Percentiles rank a stretch among this genome's conserved stretches.
phyloP scores from a whole-genome alignment of 164 flowering plant genomes.

The Macadamia integrifolia region DNA sequence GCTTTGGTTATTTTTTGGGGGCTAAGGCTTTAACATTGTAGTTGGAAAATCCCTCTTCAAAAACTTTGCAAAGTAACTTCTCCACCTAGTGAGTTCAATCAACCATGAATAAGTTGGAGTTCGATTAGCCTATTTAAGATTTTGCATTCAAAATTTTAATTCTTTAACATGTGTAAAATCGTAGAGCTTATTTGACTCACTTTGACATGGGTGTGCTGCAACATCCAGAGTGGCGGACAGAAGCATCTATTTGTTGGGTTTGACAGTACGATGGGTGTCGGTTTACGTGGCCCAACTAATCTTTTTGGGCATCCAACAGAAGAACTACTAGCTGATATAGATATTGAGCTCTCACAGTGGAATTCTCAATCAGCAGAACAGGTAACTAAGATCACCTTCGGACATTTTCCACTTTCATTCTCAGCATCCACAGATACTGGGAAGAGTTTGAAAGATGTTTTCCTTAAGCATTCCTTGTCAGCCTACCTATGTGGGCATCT shows the following conservation, averaged over 20 bases:
- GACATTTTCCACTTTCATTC: constrained; percentile 94
- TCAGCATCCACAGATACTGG: constrained; percentile 61
- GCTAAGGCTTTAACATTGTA: no score
- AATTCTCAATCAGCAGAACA: constrained; percentile 40
- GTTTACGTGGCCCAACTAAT: constrained; percentile 90
- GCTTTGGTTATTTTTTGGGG: no score
- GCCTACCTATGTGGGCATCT: constrained; percentile 97
- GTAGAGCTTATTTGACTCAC: no score
- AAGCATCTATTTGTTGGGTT: constrained; percentile 85
- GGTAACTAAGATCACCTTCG: constrained; percentile 74
- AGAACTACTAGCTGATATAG: constrained; percentile 51
- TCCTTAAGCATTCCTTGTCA: constrained; percentile 72
- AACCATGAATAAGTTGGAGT: no score
- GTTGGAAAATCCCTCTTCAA: no score
- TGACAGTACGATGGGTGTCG: constrained; percentile 72
- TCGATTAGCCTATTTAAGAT: no score
- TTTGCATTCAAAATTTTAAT: no score
- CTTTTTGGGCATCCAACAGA: constrained; percentile 96
- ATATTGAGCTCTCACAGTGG: constrained; percentile 76
- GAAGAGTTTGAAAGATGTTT: constrained; percentile 59
- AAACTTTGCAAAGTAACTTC: no score
- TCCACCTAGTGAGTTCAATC: no score
- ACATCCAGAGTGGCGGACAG: constrained; percentile 50
- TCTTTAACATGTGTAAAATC: no score
- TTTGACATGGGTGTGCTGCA: constrained; percentile 4